Evolutionary conservation across 805 yeast genomes (phyloP), one percentile per base, ranked within the genome.

Genomic region (Yamadazyma ubonensis): DNA sequence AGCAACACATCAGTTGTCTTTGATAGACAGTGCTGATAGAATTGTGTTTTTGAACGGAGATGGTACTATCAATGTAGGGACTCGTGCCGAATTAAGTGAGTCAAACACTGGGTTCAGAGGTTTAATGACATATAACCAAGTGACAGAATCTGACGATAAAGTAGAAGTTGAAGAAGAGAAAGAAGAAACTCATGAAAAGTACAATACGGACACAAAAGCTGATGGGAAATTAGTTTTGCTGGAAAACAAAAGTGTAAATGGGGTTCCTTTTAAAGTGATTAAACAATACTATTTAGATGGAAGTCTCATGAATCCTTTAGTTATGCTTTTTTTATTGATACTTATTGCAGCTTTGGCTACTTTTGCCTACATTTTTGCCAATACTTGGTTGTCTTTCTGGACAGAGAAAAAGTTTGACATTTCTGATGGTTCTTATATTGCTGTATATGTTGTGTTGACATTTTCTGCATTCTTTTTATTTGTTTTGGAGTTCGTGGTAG

Each of bases 331-430:
- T 10, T 5, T 36, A 12, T 27, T 41, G 12, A 11, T 42, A 4
- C 3, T 33, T 6, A 3, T 21, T 29, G 29, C 51, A 20, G 62
- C 62, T 4, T 46, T 43, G 15, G 67, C 67, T 10, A 25, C 61
- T 3, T 64, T 65, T 37, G n/a, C 65, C 4, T 22, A 61, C 15
- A 57, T 81, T 33, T 79, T 82, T 52, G 71, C 83, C 30, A 83
- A 79, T 56, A 78, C 81, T 14, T 85, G 95, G 95, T 67, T 88
- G 43, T 80, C 93, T 0, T 88, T 82, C 59, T 87, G 96, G 96
- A 70, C 81, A 3, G 71, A 67, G n/a, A 43, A 66, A 36, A 76
- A 73, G 55, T 86, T 83, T 53, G 55, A 57, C 17, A 61, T 65
- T 35, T 42, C 75, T 5, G 64, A 70, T 39, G 74, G 78, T 0